Conservation (phyloP, 352 stramenopile genomes). For the Globisporangium irregulare region DNA sequence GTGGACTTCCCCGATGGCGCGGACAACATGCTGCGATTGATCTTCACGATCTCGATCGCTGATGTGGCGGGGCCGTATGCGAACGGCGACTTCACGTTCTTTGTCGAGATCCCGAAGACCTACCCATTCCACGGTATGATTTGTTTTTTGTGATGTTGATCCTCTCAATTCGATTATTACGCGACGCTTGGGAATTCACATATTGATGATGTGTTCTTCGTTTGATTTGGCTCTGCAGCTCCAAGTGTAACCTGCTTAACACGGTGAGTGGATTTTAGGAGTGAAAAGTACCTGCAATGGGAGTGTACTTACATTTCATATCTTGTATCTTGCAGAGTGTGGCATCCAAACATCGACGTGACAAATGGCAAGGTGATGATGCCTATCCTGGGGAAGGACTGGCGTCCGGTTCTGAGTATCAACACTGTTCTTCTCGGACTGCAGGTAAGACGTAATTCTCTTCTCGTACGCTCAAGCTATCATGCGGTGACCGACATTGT, state of each 20-base stretch:
- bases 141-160: not conserved
- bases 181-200: slow-evolving; percentile 3
- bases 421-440: slow-evolving; percentile 83
- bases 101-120: slow-evolving; percentile 83
- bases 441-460: slow-evolving; percentile 38
- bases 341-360: slow-evolving; percentile 84
- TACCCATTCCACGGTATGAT: slow-evolving; percentile 81
- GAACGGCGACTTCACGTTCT: slow-evolving; percentile 86
- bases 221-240: slow-evolving; percentile 26
- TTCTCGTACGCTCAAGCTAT: not conserved
- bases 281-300: not conserved
- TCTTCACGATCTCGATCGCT: slow-evolving; percentile 79
- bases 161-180: not conserved
- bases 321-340: slow-evolving; percentile 44
- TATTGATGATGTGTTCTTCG: not conserved
- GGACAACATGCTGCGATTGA: slow-evolving; percentile 77
- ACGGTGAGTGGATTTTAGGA: slow-evolving; percentile 30
- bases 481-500: not conserved
- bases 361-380: slow-evolving; percentile 82
- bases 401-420: slow-evolving; percentile 82
- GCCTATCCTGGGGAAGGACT: slow-evolving; percentile 80
- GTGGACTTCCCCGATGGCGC: slow-evolving; percentile 82
- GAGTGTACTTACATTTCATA: slow-evolving; percentile 5
- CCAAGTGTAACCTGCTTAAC: slow-evolving; percentile 70
- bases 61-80: slow-evolving; percentile 71